Conservation (phyloP, 305 asterid species). For the Rubia tinctorum region DNA sequence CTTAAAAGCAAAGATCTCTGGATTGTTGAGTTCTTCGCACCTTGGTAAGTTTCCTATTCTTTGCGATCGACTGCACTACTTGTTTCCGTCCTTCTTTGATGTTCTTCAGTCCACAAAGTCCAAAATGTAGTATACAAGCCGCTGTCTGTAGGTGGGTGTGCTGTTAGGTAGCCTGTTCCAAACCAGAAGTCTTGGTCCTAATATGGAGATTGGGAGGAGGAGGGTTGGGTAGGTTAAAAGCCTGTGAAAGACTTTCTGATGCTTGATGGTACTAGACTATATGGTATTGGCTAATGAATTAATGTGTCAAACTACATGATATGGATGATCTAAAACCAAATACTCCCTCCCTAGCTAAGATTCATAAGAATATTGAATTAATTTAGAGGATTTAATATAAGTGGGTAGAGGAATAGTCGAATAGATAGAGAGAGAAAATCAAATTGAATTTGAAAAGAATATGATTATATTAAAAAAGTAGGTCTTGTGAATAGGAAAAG, state of each 20-base stretch:
- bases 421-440: too few species aligned
- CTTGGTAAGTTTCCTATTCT: conserved; percentile 61
- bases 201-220: neutral
- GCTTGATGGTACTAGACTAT: neutral
- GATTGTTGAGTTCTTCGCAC: conserved; percentile 97
- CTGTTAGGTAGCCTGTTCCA: neutral
- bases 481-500: too few species aligned
- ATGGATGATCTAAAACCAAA: neutral
- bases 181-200: neutral
- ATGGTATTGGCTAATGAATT: neutral
- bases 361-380: too few species aligned
- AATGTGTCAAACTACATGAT: neutral
- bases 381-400: too few species aligned
- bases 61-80: neutral
- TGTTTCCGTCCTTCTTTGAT: neutral
- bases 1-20: conserved; percentile 89
- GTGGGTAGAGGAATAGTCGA: too few species aligned
- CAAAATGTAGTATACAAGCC: neutral
- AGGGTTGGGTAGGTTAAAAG: neutral
- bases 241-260: neutral
- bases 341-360: neutral
- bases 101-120: neutral
- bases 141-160: neutral
- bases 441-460: too few species aligned
- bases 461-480: too few species aligned